phyloP scores from a whole-genome alignment of 768 basidiomycete species.

The Hericium alpestre region DNA sequence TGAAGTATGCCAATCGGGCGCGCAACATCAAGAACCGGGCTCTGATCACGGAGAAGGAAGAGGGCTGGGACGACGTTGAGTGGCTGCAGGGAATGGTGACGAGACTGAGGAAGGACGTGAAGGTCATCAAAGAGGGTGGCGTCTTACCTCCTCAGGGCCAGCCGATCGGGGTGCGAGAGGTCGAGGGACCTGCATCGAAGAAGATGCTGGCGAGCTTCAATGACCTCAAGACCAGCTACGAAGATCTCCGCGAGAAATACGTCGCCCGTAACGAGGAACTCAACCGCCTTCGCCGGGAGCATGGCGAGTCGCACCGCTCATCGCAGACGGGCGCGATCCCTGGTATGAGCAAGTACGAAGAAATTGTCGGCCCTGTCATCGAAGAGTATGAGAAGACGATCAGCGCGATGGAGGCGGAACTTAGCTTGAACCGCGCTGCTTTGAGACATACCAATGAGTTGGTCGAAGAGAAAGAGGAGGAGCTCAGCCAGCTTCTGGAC shows the following conservation, averaged over 20 bases:
- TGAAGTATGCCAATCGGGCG: slow-evolving; percentile 96
- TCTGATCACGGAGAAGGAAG: slow-evolving; percentile 86
- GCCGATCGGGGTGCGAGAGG: slow-evolving; percentile 1
- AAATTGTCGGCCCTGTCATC: slow-evolving; percentile 94
- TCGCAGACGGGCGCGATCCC: slow-evolving; percentile 51
- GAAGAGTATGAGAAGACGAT: slow-evolving; percentile 99
- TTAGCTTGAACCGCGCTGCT: slow-evolving; percentile 78
- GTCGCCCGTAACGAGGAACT: slow-evolving; percentile 86
- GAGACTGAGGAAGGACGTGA: slow-evolving; percentile 81
- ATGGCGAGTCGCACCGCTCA: slow-evolving; percentile 61
- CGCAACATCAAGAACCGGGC: slow-evolving; percentile 95
- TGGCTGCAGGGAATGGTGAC: slow-evolving; percentile 85
- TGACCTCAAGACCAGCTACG: slow-evolving; percentile 77
- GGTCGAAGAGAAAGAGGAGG: slow-evolving; percentile 84
- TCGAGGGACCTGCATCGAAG: slow-evolving; percentile 40
- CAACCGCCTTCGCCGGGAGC: slow-evolving; percentile 65
- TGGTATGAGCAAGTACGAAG: slow-evolving; percentile 66
- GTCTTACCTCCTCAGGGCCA: slow-evolving; percentile 10
- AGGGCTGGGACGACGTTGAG: slow-evolving; percentile 97
- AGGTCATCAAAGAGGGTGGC: slow-evolving; percentile 64
- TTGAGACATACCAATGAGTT: slow-evolving; percentile 86
- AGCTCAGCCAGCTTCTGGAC: slow-evolving; percentile 53
- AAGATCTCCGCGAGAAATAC: slow-evolving; percentile 73
- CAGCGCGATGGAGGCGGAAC: slow-evolving; percentile 85
- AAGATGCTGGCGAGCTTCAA: slow-evolving; percentile 72